These are phyloP conservation scores for Penicillium oxalicum DNA, from an alignment of 2,329 filamentous ascomycete genomes.

Conservation along the genomic window DNA sequence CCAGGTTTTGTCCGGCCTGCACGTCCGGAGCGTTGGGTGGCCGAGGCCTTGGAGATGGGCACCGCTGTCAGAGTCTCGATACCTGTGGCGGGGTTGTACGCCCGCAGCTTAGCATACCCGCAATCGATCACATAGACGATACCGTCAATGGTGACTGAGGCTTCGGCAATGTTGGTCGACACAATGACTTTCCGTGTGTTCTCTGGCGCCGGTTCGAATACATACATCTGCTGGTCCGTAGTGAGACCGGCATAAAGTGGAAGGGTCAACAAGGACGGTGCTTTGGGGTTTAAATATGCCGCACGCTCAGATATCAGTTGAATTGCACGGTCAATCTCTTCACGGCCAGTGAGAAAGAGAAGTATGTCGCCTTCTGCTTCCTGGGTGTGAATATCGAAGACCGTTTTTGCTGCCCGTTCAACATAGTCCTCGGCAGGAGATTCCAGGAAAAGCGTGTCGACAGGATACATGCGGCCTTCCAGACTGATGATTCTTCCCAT, in stretches of 20 bases:
- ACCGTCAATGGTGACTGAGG: constrained; percentile 87
- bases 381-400: constrained; percentile 78
- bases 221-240: constrained; percentile 88
- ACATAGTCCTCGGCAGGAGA: constrained; percentile 79
- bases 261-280: constrained; percentile 60
- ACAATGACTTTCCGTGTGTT: constrained; percentile 87
- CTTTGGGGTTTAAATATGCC: constrained; percentile 54
- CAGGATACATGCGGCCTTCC: constrained; percentile 81
- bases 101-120: constrained; percentile 83
- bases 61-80: constrained; percentile 82
- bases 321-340: constrained; percentile 83
- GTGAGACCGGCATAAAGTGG: constrained; percentile 86
- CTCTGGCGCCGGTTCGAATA: constrained; percentile 77
- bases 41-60: constrained; percentile 81
- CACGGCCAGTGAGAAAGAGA: constrained; percentile 84
- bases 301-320: constrained; percentile 70
- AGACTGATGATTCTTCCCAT: constrained; percentile 68
- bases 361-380: constrained; percentile 82
- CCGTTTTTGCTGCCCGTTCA: constrained; percentile 71
- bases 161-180: constrained; percentile 93
- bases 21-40: constrained; percentile 83
- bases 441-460: constrained; percentile 77
- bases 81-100: constrained; percentile 75
- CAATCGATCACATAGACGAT: constrained; percentile 87
- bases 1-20: constrained; percentile 84